These are phyloP conservation scores for Jamesozyma rosinii DNA, from an alignment of 805 yeast species.

Conservation along the genomic window DNA sequence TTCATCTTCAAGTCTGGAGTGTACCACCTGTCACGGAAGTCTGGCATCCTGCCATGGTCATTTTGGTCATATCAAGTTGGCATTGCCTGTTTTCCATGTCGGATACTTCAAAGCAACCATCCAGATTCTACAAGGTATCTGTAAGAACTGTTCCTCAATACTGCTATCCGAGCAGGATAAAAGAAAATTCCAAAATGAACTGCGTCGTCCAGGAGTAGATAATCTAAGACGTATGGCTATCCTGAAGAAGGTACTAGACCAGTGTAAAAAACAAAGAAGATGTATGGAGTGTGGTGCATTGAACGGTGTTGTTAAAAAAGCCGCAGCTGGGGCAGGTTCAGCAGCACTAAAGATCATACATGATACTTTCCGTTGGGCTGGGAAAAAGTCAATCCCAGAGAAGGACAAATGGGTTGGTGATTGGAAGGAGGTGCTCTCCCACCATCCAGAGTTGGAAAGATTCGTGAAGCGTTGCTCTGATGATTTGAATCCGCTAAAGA, in stretches of 20 bases:
- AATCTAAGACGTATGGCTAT: constrained; percentile 87
- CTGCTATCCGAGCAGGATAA: constrained; percentile 66
- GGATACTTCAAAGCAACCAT: constrained; percentile 92
- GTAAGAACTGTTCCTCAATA: constrained; percentile 79
- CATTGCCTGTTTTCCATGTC: constrained; percentile 93
- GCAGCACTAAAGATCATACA: constrained; percentile 93
- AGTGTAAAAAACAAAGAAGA: constrained; percentile 89
- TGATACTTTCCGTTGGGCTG: constrained; percentile 91
- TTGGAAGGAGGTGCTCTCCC: constrained; percentile 60
- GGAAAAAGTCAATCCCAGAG: constrained; percentile 80
- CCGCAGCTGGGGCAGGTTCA: constrained; percentile 82
- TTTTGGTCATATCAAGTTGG: constrained; percentile 88
- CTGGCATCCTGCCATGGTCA: constrained; percentile 96
- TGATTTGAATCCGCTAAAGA: constrained; percentile 88
- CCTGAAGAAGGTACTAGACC: constrained; percentile 73
- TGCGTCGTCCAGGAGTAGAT: constrained; percentile 81
- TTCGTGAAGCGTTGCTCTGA: constrained; percentile 82
- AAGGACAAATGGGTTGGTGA: constrained; percentile 82
- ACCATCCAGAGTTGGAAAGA: constrained; percentile 82
- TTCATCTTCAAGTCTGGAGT: constrained; percentile 74
- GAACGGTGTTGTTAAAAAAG: constrained; percentile 95
- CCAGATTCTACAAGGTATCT: constrained; percentile 78
- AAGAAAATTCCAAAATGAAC: constrained; percentile 60
- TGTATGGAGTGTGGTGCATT: constrained; percentile 80
- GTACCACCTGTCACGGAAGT: constrained; percentile 85